A percentile compares a stretch with the other conserved stretches of the same genome.
These are phyloP conservation scores for Marasmius sp. DNA, from an alignment of 1,284 basidiomycete species.

Conservation along the genomic window DNA sequence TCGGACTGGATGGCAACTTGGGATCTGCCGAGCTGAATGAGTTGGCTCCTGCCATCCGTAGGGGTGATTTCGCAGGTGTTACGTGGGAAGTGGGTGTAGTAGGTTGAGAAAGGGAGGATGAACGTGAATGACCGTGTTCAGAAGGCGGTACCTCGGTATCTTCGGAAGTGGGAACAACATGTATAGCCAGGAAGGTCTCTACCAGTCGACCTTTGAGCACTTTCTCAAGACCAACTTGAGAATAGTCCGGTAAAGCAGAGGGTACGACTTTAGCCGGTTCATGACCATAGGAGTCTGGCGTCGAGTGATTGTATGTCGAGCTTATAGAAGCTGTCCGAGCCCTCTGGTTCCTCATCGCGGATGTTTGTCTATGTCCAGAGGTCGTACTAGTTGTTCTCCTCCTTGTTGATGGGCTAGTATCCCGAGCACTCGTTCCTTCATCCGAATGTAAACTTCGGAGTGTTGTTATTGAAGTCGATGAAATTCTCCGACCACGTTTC, in stretches of 20 bases:
- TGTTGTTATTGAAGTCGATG: constrained; percentile 55
- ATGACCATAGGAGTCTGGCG: constrained; percentile 13
- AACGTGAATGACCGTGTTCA: constrained; percentile 3
- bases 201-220: constrained; percentile 72
- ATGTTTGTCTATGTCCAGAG: constrained; percentile 24
- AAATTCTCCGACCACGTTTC: constrained; percentile 61
- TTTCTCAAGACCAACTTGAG: constrained; percentile 65
- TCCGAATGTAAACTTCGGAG: constrained; percentile 47
- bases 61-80: not conserved
- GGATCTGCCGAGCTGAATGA: not conserved
- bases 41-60: not conserved
- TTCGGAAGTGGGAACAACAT: constrained; percentile 24
- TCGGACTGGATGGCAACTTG: not conserved
- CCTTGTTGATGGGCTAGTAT: constrained; percentile 25
- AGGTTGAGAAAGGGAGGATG: constrained; percentile 1
- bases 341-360: constrained; percentile 38
- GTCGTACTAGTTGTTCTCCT: constrained; percentile 30
- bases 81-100: not conserved
- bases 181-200: constrained; percentile 74
- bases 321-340: constrained; percentile 51
- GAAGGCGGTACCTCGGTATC: constrained; percentile 8
- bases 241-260: constrained; percentile 52
- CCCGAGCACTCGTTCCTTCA: constrained; percentile 30
- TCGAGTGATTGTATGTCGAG: constrained; percentile 36
- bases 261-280: constrained; percentile 28